Percentiles rank a stretch among this genome's conserved stretches.
These are phyloP conservation scores for Sclerotinia nivalis DNA, from an alignment of 2,329 filamentous ascomycete genomes.

Conservation along the genomic window DNA sequence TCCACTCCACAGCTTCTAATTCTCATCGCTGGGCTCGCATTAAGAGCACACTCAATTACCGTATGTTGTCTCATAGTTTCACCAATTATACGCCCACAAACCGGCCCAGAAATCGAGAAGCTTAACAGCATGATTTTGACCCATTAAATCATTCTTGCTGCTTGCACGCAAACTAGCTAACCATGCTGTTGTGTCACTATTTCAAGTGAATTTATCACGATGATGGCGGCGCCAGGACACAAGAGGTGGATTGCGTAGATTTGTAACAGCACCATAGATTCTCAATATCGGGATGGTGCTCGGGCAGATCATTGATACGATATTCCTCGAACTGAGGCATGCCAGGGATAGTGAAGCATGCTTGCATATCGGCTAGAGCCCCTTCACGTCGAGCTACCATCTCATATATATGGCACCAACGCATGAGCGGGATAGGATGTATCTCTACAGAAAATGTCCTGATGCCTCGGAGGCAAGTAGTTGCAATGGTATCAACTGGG, in stretches of 20 bases:
- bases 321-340: too few relatives aligned
- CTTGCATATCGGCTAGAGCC: too few relatives aligned
- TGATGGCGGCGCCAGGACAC: neutral
- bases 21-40: neutral
- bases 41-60: neutral
- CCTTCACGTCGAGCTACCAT: too few relatives aligned
- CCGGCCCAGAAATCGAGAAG: neutral
- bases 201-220: neutral
- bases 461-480: too few relatives aligned
- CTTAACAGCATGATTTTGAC: neutral
- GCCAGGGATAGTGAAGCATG: too few relatives aligned
- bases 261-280: neutral
- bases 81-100: neutral
- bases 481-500: too few relatives aligned
- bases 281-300: constrained; percentile 24
- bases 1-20: too few relatives aligned
- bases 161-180: neutral
- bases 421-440: too few relatives aligned
- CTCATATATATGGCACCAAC: too few relatives aligned
- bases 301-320: constrained; percentile 30
- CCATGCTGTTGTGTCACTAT: neutral
- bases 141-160: neutral
- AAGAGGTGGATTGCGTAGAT: neutral
- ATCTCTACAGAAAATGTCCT: too few relatives aligned
- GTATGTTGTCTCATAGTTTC: neutral